Evolutionary conservation across 2,329 filamentous ascomycete species (phyloP), one percentile per base, ranked within the genome.

Genomic region (Fusarium piperis): DNA sequence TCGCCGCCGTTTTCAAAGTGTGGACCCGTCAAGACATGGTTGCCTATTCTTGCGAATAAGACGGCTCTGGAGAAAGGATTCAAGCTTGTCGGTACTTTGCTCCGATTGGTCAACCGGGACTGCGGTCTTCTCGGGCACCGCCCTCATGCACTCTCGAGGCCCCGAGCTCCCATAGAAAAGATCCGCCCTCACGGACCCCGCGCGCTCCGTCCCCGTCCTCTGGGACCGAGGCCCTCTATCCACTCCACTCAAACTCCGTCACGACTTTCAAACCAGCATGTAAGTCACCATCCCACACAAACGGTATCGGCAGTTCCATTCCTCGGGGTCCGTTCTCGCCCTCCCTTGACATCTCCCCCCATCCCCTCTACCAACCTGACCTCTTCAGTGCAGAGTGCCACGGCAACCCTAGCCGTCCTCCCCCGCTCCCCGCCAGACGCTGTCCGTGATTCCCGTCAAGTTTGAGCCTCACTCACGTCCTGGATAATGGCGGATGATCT

Each of bases 61-160:
- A 38, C 35, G 35, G 44, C 41, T 44, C 32, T 32, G 30, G 44
- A 44, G 39, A 44, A 44, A 44, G 20, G 18, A 13, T 23, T 20
- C 18, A 20, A 30, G 32, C 23, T 16, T 38, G 26, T 23, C 7
- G 16, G 38, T 23, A 4, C 2, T 30, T 20, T 4, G 7, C 33
- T 61, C 33, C 65, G 53, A 76, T 76, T 76, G 66, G 74, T 41
- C 66, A 35, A 18, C 48, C 68, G 68, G 74, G 72, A 11, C 2
- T 28, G 10, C 71, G 70, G 68, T 56, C 30, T 35, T 68, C 68
- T 68, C 72, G 72, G 68, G 51, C 30, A 11, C 71, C 71, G 71
- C 9, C 32, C 12, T 18, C 32, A 15, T 46, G 13, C 9, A 28
- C n/a, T 62, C 36, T n/a, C 59, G 28, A 70, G 55, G 36, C 23